Evolutionary conservation across 2,329 filamentous ascomycete genomes (phyloP).

Genomic region (Monosporascus sp.): DNA sequence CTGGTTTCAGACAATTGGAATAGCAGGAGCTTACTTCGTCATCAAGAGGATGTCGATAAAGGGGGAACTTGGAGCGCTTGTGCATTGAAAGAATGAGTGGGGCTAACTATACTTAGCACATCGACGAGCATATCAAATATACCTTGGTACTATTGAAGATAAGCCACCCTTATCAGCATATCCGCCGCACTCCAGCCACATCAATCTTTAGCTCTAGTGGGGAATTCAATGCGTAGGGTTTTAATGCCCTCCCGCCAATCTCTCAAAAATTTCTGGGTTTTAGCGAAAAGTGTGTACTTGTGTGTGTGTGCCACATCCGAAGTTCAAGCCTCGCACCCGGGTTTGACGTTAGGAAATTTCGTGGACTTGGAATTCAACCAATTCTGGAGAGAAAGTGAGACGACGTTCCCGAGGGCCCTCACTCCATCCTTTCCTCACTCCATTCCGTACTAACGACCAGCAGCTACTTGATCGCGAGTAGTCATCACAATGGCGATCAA

Average conservation of each 20-base stretch:
- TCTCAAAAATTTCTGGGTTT: not conserved
- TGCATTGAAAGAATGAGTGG: no score
- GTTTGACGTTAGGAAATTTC: not conserved
- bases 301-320: not conserved
- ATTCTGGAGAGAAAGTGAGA: not conserved
- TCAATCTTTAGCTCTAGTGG: not conserved
- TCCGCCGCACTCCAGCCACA: not conserved
- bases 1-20: no score
- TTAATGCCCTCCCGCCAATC: not conserved
- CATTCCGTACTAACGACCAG: not conserved
- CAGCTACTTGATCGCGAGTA: not conserved
- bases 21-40: no score
- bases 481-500: slow-evolving; percentile 69
- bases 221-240: not conserved
- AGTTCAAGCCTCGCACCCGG: not conserved
- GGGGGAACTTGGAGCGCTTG: no score
- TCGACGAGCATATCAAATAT: no score
- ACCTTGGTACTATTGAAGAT: no score
- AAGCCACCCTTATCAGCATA: no score
- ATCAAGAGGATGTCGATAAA: no score
- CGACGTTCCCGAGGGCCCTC: not conserved
- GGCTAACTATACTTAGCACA: no score
- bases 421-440: not conserved
- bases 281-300: not conserved
- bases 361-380: not conserved